A percentile compares a stretch with the other conserved stretches of the same genome.
phyloP scores from a whole-genome alignment of 2,329 filamentous ascomycete genomes.

The Colletotrichum sp. region DNA sequence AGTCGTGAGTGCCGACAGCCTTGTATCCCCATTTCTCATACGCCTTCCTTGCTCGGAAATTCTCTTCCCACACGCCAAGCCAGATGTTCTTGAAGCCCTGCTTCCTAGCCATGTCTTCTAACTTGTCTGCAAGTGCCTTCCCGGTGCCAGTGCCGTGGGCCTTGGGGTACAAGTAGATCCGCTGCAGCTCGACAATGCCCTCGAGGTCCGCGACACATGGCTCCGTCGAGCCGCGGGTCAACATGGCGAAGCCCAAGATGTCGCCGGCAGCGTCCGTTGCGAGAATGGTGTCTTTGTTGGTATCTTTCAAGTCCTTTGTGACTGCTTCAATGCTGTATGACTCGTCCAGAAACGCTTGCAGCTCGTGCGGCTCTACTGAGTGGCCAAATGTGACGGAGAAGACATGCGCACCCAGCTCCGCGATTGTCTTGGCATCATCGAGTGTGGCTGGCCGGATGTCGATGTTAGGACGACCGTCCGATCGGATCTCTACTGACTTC shows the following conservation, averaged over 20 bases:
- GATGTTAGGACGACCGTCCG: background rate
- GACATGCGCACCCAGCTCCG: constrained; percentile 36
- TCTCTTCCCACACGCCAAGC: constrained; percentile 55
- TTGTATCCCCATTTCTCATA: constrained; percentile 47
- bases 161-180: constrained; percentile 43
- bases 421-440: constrained; percentile 33
- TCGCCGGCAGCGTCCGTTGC: constrained; percentile 18
- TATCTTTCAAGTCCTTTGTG: constrained; percentile 25
- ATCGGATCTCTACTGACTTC: background rate
- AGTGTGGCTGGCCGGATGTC: background rate
- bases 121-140: constrained; percentile 30
- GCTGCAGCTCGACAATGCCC: constrained; percentile 42
- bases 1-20: constrained; percentile 44
- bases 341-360: constrained; percentile 40
- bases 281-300: constrained; percentile 29
- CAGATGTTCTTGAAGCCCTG: constrained; percentile 45
- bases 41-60: constrained; percentile 37
- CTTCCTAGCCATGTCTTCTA: constrained; percentile 37
- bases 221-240: constrained; percentile 41
- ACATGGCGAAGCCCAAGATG: constrained; percentile 44
- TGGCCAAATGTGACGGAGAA: constrained; percentile 47
- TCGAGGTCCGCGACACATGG: constrained; percentile 37
- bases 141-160: constrained; percentile 44
- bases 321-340: constrained; percentile 40
- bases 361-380: constrained; percentile 40